These are phyloP conservation scores for Ottelia alismoides DNA, from an alignment of 106 monocot genomes.

Conservation along the genomic window DNA sequence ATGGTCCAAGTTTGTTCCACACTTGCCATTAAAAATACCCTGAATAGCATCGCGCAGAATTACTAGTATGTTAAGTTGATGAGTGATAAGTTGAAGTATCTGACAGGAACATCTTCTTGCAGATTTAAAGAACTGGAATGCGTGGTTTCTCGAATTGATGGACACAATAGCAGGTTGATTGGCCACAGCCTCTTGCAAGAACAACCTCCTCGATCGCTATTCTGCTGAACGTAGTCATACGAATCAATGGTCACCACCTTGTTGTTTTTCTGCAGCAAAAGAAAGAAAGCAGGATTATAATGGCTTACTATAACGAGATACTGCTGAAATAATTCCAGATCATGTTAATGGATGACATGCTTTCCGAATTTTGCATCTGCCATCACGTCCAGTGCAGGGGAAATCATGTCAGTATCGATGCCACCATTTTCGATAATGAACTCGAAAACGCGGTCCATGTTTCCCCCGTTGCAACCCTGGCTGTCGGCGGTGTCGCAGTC, in stretches of 20 bases:
- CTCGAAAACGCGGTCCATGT: conserved; percentile 77
- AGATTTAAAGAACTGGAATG: conserved; percentile 16
- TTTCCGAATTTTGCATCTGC: conserved; percentile 2
- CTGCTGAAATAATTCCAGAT: no score
- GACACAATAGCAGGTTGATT: conserved; percentile 17
- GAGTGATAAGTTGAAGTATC: no score
- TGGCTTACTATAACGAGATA: no score
- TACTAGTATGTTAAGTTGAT: no score
- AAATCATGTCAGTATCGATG: conserved; percentile 65
- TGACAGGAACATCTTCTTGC: no score
- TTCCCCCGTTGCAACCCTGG: conserved; percentile 70
- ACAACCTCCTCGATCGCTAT: conserved; percentile 4
- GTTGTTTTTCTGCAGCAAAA: conserved; percentile 8
- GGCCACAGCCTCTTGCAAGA: conserved; percentile 14
- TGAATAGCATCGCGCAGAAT: no score
- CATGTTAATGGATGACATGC: no score
- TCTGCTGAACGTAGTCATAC: conserved; percentile 8
- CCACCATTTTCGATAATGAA: conserved; percentile 66
- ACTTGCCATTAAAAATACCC: no score
- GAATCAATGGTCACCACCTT: conserved; percentile 12
- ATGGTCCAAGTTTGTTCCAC: no score
- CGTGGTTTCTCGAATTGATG: conserved; percentile 9
- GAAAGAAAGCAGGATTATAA: no score
- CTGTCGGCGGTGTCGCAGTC: conserved; percentile 66
- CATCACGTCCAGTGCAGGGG: conserved; percentile 24